Percentiles rank a stretch among this genome's conserved stretches.
Evolutionary conservation across 768 basidiomycete genomes (phyloP).

Genomic region (Pulveroboletus sp.): DNA sequence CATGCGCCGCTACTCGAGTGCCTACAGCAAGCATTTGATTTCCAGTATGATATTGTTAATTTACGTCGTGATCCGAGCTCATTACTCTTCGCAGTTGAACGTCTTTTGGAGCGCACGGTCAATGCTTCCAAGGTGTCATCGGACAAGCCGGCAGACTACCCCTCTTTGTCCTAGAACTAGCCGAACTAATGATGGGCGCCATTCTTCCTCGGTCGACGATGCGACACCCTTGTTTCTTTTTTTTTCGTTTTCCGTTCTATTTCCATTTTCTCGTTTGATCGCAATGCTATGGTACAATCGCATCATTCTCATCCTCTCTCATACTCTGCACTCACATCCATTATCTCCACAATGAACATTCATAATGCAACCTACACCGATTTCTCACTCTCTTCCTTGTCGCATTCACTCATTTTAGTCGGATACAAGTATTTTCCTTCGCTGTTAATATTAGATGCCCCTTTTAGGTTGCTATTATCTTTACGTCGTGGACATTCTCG

Average conservation of each 20-base stretch:
- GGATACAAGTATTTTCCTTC: conserved; percentile 26
- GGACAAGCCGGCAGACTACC: conserved; percentile 30
- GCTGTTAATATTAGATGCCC: conserved; percentile 28
- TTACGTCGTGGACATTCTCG: conserved; percentile 4
- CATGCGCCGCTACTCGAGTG: conserved; percentile 68
- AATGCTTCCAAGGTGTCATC: conserved; percentile 21
- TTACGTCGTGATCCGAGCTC: neutral
- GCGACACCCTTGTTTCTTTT: neutral
- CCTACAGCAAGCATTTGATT: conserved; percentile 75
- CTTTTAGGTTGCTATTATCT: conserved; percentile 18
- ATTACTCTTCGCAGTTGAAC: conserved; percentile 49
- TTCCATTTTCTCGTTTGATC: conserved; percentile 17
- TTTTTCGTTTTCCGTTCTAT: neutral
- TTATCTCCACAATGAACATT: conserved; percentile 33
- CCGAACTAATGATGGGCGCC: conserved; percentile 15
- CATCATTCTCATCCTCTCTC: conserved; percentile 27
- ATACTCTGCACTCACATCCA: conserved; percentile 30
- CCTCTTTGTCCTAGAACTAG: conserved; percentile 25
- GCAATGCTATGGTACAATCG: conserved; percentile 35
- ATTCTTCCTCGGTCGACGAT: conserved; percentile 3
- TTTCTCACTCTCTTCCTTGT: conserved; percentile 15
- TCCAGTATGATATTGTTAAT: conserved; percentile 52
- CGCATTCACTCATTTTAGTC: conserved; percentile 19
- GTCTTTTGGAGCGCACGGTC: conserved; percentile 53
- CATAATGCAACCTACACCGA: conserved; percentile 32